Conservation (phyloP, 106 monocot species). For the Posidonia australis region DNA sequence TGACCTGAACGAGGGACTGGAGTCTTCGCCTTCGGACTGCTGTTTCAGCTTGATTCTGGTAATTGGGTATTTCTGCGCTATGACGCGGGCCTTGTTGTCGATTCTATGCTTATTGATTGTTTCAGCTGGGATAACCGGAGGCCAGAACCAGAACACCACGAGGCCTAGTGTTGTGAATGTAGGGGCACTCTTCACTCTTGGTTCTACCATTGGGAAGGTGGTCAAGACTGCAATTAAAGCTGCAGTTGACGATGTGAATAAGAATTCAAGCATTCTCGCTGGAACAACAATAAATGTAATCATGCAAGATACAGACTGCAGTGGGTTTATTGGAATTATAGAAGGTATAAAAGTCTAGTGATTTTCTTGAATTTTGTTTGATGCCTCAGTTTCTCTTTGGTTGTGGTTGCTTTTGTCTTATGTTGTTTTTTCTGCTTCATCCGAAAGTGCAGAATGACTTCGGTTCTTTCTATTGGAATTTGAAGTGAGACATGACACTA, state of each 20-base stretch:
- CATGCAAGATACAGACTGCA: conserved; percentile 27
- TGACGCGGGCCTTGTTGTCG: neutral
- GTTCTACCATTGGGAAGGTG: conserved; percentile 25
- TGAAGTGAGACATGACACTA: no score
- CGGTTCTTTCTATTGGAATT: no score
- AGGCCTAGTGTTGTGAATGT: conserved; percentile 16
- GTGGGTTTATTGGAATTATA: conserved; percentile 31
- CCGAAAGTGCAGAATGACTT: no score
- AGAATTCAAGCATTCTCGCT: conserved; percentile 16
- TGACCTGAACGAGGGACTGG: no score
- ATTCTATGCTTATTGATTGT: conserved; percentile 4
- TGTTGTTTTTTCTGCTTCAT: no score
- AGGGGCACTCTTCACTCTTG: conserved; percentile 20
- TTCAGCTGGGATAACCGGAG: neutral
- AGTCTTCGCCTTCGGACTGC: no score
- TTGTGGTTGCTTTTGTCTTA: no score
- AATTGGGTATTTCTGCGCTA: neutral
- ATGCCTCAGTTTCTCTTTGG: no score
- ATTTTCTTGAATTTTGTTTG: no score
- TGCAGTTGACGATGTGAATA: conserved; percentile 31
- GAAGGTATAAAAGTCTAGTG: conserved; percentile 18
- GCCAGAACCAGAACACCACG: neutral
- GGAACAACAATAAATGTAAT: conserved; percentile 24
- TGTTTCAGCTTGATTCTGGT: no score
- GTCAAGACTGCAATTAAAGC: conserved; percentile 21